Evolutionary conservation across 2,329 filamentous ascomycete species (phyloP), one percentile per base, ranked within the genome.

Genomic region (Fusarium sp.): DNA sequence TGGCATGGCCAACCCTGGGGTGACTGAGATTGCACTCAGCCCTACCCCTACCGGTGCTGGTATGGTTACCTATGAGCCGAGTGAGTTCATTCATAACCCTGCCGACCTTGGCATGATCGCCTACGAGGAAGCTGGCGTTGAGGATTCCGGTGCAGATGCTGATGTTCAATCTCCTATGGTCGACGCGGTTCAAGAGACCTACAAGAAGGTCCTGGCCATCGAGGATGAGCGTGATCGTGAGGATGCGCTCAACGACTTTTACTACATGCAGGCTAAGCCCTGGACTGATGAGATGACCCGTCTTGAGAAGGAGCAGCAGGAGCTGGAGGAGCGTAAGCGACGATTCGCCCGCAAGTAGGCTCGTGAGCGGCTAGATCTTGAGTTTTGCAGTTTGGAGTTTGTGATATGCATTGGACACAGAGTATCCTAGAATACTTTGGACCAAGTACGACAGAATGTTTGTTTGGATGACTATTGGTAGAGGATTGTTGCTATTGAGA

Each of bases 151-250:
- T 52, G n/a, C 18, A 14, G 14, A n/a, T 7, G n/a, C 31, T 8
- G 8, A 22, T 2, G 13, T 15, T 36, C 33, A 52, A 26, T 18
- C 9, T 52, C 18, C 13, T 20, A 52, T 26, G 18, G 33, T 6
- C 2, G 18, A 36, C 6, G 24, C 18, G 1, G 0, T 36, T 5
- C 33, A 15, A 13, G 33, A 5, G 15, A 20, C 18, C 5, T 36
- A 22, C 13, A 9, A 24, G 17, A 12, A 33, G 22, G 35, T 68
- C 13, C 4, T 11, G 28, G 13, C 56, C 10, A 69, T 68, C 1
- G 31, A 42, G 3, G 66, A 68, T 35, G 15, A 35, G 2, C 66
- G 10, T 9, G 66, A 68, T 9, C 63, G 55, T 2, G 65, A 68
- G 1, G 24, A 39, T 1, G 65, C 63, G 1, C 11, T 68, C 24